A percentile compares a stretch with the other conserved stretches of the same genome.
Conservation (phyloP, 345 rosid genomes). For the Bruguiera sexangula region DNA sequence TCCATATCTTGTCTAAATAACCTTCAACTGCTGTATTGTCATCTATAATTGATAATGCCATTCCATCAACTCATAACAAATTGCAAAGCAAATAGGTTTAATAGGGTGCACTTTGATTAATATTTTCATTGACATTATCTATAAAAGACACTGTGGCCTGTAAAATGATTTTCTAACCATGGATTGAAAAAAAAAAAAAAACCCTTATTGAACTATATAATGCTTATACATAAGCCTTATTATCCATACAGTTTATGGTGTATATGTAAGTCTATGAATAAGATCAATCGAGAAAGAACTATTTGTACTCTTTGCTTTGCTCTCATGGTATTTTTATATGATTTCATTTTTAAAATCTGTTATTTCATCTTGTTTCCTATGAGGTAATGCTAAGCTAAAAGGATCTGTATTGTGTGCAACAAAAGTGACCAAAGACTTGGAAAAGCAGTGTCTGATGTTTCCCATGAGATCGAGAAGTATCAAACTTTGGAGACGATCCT, state of each 20-base stretch:
- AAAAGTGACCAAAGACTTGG: conserved; percentile 30
- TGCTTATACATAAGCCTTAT: not conserved
- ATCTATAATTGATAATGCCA: not conserved
- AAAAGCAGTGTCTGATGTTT: conserved; percentile 35
- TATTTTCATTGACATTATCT: conserved; percentile 1
- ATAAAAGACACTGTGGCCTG: not conserved
- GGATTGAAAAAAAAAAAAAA: too few relatives aligned
- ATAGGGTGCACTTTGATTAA: conserved; percentile 9
- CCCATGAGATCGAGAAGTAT: conserved; percentile 22
- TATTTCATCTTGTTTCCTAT: not conserved
- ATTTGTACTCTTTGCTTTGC: not conserved
- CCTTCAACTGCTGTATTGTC: not conserved
- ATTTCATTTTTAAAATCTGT: not conserved
- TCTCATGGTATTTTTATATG: too few relatives aligned
- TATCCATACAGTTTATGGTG: not conserved
- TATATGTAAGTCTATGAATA: too few relatives aligned
- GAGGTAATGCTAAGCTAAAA: not conserved
- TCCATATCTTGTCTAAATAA: not conserved
- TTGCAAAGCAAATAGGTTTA: not conserved
- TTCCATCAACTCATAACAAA: not conserved
- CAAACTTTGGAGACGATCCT: conserved; percentile 3
- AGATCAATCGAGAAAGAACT: not conserved
- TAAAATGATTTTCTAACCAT: conserved; percentile 9
- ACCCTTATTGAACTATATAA: too few relatives aligned
- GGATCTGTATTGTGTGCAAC: not conserved